Base-by-base conservation (phyloP, 1,139 yeast genomes). In the Blastobotrys persicus region DNA sequence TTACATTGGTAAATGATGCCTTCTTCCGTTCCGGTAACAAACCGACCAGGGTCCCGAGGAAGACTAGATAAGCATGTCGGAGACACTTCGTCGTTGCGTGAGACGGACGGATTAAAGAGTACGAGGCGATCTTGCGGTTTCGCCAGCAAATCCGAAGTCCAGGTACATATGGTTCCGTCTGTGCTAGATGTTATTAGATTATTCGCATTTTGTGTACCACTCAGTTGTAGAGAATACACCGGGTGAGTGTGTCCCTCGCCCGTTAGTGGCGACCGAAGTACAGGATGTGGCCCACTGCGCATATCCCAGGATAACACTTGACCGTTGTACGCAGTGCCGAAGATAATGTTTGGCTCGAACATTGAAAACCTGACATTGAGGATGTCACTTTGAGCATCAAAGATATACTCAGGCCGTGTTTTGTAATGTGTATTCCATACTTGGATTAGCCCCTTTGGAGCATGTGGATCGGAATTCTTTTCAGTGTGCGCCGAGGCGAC, bases 251-350 rank as follows among this genome's bases (percentile, higher is more conserved):
- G 80, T 1, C 75, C 74, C 1, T 60, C 52, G 3, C 65, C 63
- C 2, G 60, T 66, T 42, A 60, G 59, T 23, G 67, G 68, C 1
- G 75, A 64, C 17, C 52, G 67, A 48, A 61, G 63, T 42, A 62
- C 65, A 6, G 72, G 73, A 44, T 52, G 54, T 46, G 48, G 48
- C 46, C 57, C 55, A 1, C 64, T 51, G 17, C 73, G 62, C 44
- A 73, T 57, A 44, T 77, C 78, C 80, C 79, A 77, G 1, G 70
- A 62, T 35, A 73, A 53, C 2, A 77, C 54, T 53, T 75, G 79
- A 12, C 81, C 81, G 57, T 74, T 75, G 51, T 71, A 73, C 6
- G 77, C 75, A 1, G 77, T 70, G 1, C 77, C 81, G 47, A 69
- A 68, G 20, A 77, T 58, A 1, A 70, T 51, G 42, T 64, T 65